phyloP scores from a whole-genome alignment of 306 rosid genomes.

The Corylus americana region DNA sequence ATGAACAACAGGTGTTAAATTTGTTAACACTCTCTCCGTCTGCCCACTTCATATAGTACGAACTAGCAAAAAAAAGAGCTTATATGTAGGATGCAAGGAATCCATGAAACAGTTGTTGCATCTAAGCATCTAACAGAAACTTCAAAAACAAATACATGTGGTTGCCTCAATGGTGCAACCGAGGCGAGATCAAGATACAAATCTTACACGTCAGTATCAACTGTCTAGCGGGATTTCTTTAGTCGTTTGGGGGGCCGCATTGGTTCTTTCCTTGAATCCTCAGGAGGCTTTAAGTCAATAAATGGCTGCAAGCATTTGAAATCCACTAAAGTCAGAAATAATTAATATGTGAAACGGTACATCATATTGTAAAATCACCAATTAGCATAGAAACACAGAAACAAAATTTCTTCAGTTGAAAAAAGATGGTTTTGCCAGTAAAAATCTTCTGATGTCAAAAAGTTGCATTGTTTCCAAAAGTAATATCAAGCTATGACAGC shows the following conservation, averaged over 20 bases:
- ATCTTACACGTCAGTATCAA: background rate
- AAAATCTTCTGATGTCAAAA: background rate
- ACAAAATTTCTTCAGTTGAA: background rate
- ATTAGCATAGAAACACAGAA: background rate
- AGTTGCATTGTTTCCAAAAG: background rate
- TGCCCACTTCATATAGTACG: background rate
- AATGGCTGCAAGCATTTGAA: conserved; percentile 69
- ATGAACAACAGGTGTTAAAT: background rate
- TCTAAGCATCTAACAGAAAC: background rate
- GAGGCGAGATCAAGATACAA: conserved; percentile 1
- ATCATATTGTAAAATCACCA: background rate
- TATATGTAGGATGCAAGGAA: background rate
- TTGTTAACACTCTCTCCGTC: background rate
- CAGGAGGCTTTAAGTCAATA: conserved; percentile 64
- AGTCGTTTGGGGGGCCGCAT: conserved; percentile 64
- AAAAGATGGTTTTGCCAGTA: background rate
- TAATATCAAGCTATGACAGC: background rate
- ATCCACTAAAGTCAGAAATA: conserved; percentile 21
- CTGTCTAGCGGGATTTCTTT: conserved; percentile 58
- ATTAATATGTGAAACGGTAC: background rate
- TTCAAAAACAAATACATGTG: background rate
- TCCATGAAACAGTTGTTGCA: background rate
- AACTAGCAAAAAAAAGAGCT: background rate
- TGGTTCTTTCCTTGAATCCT: conserved; percentile 71
- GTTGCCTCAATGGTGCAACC: background rate